Evolutionary conservation across 1,284 basidiomycete species (phyloP), one percentile per base, ranked within the genome.

Genomic region (Ustilago sp.): DNA sequence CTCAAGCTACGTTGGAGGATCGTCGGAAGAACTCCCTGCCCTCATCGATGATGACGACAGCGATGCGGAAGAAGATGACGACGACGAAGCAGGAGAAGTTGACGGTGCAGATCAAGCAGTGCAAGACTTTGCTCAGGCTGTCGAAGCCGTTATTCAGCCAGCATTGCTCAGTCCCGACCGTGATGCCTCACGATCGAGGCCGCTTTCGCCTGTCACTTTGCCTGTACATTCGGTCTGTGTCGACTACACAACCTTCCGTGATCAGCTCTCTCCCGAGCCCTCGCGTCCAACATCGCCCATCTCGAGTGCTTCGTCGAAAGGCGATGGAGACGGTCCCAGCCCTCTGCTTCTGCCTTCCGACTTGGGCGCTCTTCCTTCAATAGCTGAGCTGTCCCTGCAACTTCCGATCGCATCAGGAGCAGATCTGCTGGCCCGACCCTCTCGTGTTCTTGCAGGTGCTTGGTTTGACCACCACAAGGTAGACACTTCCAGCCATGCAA

Each of bases 21-120:
- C 75, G 0, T 68, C 68, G 4, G 76, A 78, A 38, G 76, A 78
- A 50, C 68, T 78, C 8, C 76, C 76, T 1, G 76, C 76, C 39
- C 19, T 78, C 45, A 61, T 78, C 39, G 73, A 75, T 17, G 72
- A 75, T 17, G 72, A 78, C 35, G 63, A 78, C 58, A 74, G 76
- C 65, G 76, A 78, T 41, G 19, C 64, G 3, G 76, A 77, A 36
- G 69, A 77, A 3, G 75, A 74, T 11, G 72, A 78, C 6, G 70
- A 78, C 6, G 70, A 69, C 12, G 74, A 71, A n/a, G 68, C 47
- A 17, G 59, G 58, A 9, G 65, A 50, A n/a, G 68, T 56, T 6
- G 59, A 61, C 13, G 65, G 55, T 31, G 54, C 36, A 15, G 43
- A 39, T 6, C 32, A 6, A 13, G 45, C n/a, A 3, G 31, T 43